phyloP scores from a whole-genome alignment of 176 grass and related monocot genomes.

The Saccharum spontaneum region DNA sequence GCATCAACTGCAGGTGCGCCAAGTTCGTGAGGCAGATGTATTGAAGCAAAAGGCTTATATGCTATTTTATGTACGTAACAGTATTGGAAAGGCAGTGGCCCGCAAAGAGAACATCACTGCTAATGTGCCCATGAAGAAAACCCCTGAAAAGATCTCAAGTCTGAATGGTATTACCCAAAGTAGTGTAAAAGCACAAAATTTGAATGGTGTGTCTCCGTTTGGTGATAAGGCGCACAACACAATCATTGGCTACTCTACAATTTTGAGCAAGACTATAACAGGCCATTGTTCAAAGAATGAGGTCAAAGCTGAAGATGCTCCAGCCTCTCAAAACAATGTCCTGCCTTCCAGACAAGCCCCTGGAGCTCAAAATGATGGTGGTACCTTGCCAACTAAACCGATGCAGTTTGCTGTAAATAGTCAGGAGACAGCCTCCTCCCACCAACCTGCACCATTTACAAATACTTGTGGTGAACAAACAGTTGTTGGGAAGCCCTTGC shows the following conservation, averaged over 20 bases:
- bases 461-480: constrained; percentile 13
- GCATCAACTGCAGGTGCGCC: constrained; percentile 67
- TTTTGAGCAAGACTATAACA: not conserved
- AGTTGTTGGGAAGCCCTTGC: constrained; percentile 2
- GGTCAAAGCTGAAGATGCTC: constrained; percentile 30
- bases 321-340: not conserved
- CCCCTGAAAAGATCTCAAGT: constrained; percentile 30
- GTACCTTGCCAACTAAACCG: constrained; percentile 25
- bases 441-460: constrained; percentile 10
- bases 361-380: constrained; percentile 5
- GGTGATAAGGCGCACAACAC: constrained; percentile 29
- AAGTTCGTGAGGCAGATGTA: constrained; percentile 88
- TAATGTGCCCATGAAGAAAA: constrained; percentile 49
- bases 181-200: constrained; percentile 24
- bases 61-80: constrained; percentile 97
- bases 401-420: constrained; percentile 3
- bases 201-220: constrained; percentile 23
- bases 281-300: constrained; percentile 22
- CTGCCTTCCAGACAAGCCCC: not conserved
- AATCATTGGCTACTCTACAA: constrained; percentile 18
- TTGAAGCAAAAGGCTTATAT: constrained; percentile 92
- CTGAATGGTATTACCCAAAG: constrained; percentile 33
- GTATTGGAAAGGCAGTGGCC: constrained; percentile 35
- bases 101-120: constrained; percentile 38
- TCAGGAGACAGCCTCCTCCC: not conserved